These are phyloP conservation scores for Salix dunnii DNA, from an alignment of 345 rosid genomes.

Conservation along the genomic window DNA sequence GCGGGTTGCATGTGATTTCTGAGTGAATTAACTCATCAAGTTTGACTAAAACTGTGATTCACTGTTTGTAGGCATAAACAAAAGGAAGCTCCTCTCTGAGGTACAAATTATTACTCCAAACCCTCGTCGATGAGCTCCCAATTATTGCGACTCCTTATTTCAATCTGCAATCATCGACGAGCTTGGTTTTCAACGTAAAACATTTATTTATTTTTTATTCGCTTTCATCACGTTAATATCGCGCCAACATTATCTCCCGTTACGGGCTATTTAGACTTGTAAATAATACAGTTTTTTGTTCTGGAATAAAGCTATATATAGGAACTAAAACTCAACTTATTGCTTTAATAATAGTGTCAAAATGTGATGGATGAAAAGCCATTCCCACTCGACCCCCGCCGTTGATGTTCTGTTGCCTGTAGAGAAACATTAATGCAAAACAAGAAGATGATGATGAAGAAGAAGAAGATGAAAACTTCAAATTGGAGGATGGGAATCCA, in stretches of 20 bases:
- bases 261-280: too few relatives aligned
- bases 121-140: not conserved
- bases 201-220: too few relatives aligned
- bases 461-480: not conserved
- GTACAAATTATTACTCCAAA: not conserved
- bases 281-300: not conserved
- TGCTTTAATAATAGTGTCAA: not conserved
- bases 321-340: not conserved
- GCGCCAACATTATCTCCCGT: too few relatives aligned
- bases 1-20: not conserved
- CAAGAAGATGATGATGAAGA: too few relatives aligned
- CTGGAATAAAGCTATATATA: not conserved
- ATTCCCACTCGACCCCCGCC: slow-evolving; percentile 16
- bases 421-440: slow-evolving; percentile 28
- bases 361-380: slow-evolving; percentile 2
- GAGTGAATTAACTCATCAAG: not conserved
- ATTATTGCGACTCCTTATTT: not conserved
- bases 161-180: too few relatives aligned
- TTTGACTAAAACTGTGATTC: too few relatives aligned
- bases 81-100: not conserved
- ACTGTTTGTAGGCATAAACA: not conserved
- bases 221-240: not conserved
- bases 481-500: slow-evolving; percentile 21
- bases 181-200: too few relatives aligned
- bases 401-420: slow-evolving; percentile 22